Evolutionary conservation across 2,329 filamentous ascomycete genomes (phyloP).

Genomic region (Xylaria sp.): DNA sequence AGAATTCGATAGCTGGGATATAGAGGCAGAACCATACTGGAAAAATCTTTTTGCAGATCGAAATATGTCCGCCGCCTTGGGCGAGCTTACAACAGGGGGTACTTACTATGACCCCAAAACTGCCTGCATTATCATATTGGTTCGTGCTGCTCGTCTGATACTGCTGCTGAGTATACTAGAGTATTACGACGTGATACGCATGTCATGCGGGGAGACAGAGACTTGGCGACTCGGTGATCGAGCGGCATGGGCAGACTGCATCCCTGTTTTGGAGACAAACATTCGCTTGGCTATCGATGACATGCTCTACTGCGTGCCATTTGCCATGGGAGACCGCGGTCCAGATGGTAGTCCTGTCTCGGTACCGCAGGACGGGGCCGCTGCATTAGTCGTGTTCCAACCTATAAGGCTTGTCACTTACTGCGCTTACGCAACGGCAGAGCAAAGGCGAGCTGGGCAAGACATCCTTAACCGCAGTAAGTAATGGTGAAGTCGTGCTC

Average conservation of each 20-base stretch:
- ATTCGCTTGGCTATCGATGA: slow-evolving; percentile 24
- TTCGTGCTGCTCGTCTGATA: slow-evolving; percentile 23
- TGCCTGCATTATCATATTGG: slow-evolving; percentile 27
- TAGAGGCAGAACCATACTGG: slow-evolving; percentile 24
- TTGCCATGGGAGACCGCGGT: slow-evolving; percentile 23
- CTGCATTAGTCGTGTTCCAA: slow-evolving; percentile 25
- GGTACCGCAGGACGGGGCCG: slow-evolving; percentile 21
- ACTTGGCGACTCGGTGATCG: slow-evolving; percentile 17
- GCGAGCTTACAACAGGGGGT: slow-evolving; percentile 4
- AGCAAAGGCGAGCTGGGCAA: slow-evolving; percentile 11
- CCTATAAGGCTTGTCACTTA: slow-evolving; percentile 23
- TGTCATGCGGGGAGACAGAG: not conserved
- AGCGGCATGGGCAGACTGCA: slow-evolving; percentile 20
- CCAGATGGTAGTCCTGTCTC: slow-evolving; percentile 11
- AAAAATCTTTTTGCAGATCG: slow-evolving; percentile 16
- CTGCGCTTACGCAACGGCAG: slow-evolving; percentile 20
- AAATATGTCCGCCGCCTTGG: slow-evolving; percentile 22
- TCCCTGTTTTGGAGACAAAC: slow-evolving; percentile 16
- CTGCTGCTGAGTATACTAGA: slow-evolving; percentile 27
- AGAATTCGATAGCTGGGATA: slow-evolving; percentile 28
- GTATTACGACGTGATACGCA: slow-evolving; percentile 21
- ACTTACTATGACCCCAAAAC: slow-evolving; percentile 25
- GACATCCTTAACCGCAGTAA: slow-evolving; percentile 21
- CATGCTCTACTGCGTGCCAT: slow-evolving; percentile 28
- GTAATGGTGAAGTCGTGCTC: not conserved